Evolutionary conservation across 1,139 yeast genomes (phyloP), one percentile per base, ranked within the genome.

Genomic region (Blastobotrys buckinghamii): DNA sequence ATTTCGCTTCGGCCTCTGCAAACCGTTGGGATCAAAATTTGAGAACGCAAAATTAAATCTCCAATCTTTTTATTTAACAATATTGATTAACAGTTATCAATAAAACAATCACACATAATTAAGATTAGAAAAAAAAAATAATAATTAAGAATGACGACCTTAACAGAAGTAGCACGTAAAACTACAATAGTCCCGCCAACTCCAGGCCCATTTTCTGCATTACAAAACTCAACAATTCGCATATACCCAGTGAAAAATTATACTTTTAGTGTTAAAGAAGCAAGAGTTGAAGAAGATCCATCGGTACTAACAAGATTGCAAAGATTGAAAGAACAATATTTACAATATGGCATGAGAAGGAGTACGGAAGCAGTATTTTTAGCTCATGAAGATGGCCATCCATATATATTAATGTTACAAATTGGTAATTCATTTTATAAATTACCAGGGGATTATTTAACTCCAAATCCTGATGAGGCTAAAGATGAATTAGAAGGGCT

Each of bases 341-440:
- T 60, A 22, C 47, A 48, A n/a, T 53, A 57, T 38, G 72, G 71
- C 1, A 63, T 64, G 59, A 54, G 70, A 27, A 55, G 72, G 34
- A 63, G 66, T 13, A 61, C 67, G 39, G 71, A 69, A 47, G 69
- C 65, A 10, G 54, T 69, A 6, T 51, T 68, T 17, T 55, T 66
- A 13, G 60, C 68, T 41, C 72, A 68, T 40, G 67, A 67, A 35
- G 65, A 62, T 45, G 68, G 69, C 8, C 66, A 61, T 34, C 71
- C 72, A 4, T 65, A 62, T 39, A 60, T 69, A 16, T 49, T 69
- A 12, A 51, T 69, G 57, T 58, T 68, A 20, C 67, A 63, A 51
- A 55, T 60, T 27, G 60, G 64, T 30, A 59, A 61, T 53, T 54
- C 66, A 10, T 64, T 61, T 50, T 66, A 61, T 54, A 61, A 62